Base-by-base conservation (phyloP, 2,329 filamentous ascomycete genomes). In the Stagonosporopsis vannaccii region DNA sequence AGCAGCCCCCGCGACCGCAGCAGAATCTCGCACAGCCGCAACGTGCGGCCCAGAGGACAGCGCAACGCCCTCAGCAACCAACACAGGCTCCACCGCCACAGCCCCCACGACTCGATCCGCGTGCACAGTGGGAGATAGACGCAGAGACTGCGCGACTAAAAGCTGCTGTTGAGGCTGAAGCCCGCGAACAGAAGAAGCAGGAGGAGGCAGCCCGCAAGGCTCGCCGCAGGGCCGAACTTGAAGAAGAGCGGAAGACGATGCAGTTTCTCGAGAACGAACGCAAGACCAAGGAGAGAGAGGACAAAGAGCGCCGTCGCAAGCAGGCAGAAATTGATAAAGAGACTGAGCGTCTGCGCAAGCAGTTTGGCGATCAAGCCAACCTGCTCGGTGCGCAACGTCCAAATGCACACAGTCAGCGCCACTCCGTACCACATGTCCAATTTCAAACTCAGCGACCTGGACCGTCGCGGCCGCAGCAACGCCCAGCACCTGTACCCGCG, bases 281-380 rank as follows among this genome's bases (percentile, higher is more conserved):
- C 4, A 84, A 87, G 67, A 83, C 82, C 66, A 88, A 90, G 82
- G 80, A 90, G 4, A 84, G 88, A 44, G 79, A 82, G 39, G 89
- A 92, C 69, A 83, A 81, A 52, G 87, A 90, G 64, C 82, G 79
- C 0, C 82, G 79, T 51, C 74, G 77, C 25, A 80, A 78, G 56
- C 80, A 86, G 59, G 80, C 79, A 1, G 84, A 84, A 50, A 67
- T 83, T 13, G 79, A 96, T 32, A 85, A 86, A 39, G 93, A 97
- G 75, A 96, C 92, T 0, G 88, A 88, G 63, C 84, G 92, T 0
- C 78, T 97, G 7, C 81, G 85, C 20, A 85, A 81, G 63, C 75
- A 88, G 65, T 93, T 91, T 66, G 90, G 90, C 43, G 80, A 72
- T 51, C 73, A 76, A 44, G 67, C 65, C 23, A 68, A 65, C 25